Evolutionary conservation across 2,329 filamentous ascomycete genomes (phyloP).

Genomic region (Phaeosphaeriaceae sp.): DNA sequence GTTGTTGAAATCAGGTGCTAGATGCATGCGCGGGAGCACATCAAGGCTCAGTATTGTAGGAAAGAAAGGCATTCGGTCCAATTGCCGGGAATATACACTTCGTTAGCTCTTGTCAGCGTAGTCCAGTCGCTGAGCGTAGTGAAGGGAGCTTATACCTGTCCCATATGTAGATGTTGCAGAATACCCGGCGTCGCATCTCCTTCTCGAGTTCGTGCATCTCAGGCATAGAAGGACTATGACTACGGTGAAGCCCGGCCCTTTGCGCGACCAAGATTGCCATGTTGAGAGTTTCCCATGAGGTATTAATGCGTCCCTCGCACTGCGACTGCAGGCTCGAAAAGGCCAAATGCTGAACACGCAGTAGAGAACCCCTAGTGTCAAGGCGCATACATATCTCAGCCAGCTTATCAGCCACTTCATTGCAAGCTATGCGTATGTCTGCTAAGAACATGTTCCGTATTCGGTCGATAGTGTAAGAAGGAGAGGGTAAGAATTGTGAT

Average conservation of each 20-base stretch:
- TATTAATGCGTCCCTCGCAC: conserved; percentile 7
- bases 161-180: conserved; percentile 19
- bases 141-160: conserved; percentile 6
- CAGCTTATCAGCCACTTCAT: not conserved
- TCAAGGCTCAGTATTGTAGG: not conserved
- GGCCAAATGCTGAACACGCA: not conserved
- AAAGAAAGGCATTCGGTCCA: not conserved
- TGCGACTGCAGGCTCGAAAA: not conserved
- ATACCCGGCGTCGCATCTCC: conserved; percentile 13
- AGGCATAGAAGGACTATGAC: not conserved
- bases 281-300: conserved; percentile 12
- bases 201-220: conserved; percentile 13
- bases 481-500: not conserved
- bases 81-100: not conserved
- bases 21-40: not conserved
- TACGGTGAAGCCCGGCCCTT: conserved; percentile 7
- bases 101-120: too few relatives aligned
- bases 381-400: not conserved
- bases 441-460: not conserved
- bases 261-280: conserved; percentile 10
- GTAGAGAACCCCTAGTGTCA: not conserved
- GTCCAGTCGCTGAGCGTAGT: not conserved
- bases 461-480: not conserved
- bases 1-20: not conserved
- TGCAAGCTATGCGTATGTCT: not conserved